Percentiles rank a stretch among this genome's conserved stretches.
Evolutionary conservation across 805 yeast species (phyloP).

Genomic region (Myxozyma geophila): DNA sequence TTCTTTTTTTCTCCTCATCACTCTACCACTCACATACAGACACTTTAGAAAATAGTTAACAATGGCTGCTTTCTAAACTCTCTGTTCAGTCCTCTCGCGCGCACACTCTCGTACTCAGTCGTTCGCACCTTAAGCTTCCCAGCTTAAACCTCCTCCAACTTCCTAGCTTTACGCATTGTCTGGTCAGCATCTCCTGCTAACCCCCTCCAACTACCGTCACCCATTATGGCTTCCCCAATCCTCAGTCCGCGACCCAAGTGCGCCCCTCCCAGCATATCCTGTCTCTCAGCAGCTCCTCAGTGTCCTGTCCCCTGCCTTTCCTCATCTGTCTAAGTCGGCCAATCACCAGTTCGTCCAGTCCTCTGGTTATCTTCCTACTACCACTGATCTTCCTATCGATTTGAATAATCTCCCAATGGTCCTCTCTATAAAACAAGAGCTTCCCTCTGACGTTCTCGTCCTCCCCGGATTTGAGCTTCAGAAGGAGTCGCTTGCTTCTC

Average conservation of each 20-base stretch:
- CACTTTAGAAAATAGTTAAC: conserved; percentile 10
- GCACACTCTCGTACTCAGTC: not conserved
- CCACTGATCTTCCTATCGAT: conserved; percentile 2
- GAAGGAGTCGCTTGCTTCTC: conserved; percentile 3
- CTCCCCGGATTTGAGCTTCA: conserved; percentile 18
- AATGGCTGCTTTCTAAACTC: conserved; percentile 27
- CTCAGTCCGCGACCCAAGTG: conserved; percentile 16
- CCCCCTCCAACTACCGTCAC: conserved; percentile 17
- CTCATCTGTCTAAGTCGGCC: conserved; percentile 2
- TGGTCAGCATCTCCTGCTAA: conserved; percentile 23
- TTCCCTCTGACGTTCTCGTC: conserved; percentile 16
- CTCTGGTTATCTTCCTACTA: conserved; percentile 4
- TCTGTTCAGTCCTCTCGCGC: conserved; percentile 7
- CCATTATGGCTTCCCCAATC: conserved; percentile 33
- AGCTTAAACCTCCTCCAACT: conserved; percentile 20
- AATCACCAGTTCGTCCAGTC: not conserved
- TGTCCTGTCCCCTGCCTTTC: not conserved
- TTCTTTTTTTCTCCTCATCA: conserved; percentile 2
- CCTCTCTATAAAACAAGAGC: conserved; percentile 17
- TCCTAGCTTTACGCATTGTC: conserved; percentile 34
- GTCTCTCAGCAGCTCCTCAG: not conserved
- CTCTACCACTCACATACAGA: not conserved
- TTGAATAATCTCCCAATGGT: conserved; percentile 17
- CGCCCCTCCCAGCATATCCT: not conserved
- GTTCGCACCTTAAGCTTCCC: conserved; percentile 8